Evolutionary conservation across 306 rosid species (phyloP), one percentile per base, ranked within the genome.

Genomic region (Malus sylvestris): DNA sequence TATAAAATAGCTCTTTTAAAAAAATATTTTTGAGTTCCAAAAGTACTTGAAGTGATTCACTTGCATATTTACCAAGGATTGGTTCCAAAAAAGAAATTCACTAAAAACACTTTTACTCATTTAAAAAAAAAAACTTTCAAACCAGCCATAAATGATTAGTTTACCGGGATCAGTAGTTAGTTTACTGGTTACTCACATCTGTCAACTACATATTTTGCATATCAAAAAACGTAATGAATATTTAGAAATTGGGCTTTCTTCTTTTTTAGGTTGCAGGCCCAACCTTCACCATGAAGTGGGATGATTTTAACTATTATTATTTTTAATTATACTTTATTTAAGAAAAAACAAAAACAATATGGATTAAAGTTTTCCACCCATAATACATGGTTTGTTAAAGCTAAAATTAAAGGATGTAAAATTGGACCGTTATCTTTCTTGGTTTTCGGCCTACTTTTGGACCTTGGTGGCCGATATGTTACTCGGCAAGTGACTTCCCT

Each of bases 21-120:
- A 35, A 6, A 35, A 0, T 1, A 6, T 0, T 1, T 5, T 33
- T 33, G 8, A 0, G 0, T 35, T 35, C 2, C 40, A 6, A 35
- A 35, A 35, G 40, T 6, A 35, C 40, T 35, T 35, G 8, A 33
- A 33, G 2, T 33, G 8, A 33, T 33, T 33, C 8, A 35, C 40
- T 35, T 35, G 8, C 40, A 35, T 35, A 35, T 35, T 35, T 35
- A 35, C 8, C 40, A 35, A 6, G 0, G 2, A 35, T 35, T 35
- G 2, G 8, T 35, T 35, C 40, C 40, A 35, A 35, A 35, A 35
- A 35, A 35, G 5, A 5, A 33, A 1, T 5, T 35, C 42, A 35
- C 42, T 35, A 35, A 6, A 35, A 35, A 35, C 42, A 35, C 9
- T 35, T 35, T 6, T 10, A 35, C 42, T 35, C 9, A 7, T 35